phyloP scores from a whole-genome alignment of 441 rosid species.

The Corymbia calophylla region DNA sequence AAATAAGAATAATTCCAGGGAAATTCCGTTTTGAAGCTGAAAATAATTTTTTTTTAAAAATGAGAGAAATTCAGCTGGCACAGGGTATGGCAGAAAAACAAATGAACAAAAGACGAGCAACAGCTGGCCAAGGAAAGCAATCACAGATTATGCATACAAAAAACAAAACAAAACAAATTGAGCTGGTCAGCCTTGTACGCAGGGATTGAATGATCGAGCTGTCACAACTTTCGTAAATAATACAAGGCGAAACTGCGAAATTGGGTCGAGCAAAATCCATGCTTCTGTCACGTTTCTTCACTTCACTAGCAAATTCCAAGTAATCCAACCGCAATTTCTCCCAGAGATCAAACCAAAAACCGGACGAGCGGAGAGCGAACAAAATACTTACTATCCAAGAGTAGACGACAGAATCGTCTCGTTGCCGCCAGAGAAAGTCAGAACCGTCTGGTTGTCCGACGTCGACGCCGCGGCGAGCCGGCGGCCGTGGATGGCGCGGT shows the following conservation, averaged over 20 bases:
- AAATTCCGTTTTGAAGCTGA: background rate
- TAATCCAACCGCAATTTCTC: background rate
- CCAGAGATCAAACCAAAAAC: background rate
- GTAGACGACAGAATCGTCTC: background rate
- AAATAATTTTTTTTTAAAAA: background rate
- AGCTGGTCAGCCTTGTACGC: background rate
- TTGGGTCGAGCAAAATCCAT: background rate
- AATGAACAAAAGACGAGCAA: background rate
- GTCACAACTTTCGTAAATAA: background rate
- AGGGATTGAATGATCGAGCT: background rate
- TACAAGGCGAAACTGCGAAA: background rate
- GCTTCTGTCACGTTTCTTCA: background rate
- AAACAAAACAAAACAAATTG: background rate
- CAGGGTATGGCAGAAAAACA: background rate
- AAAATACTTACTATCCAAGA: background rate
- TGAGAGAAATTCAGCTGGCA: background rate
- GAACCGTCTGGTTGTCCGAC: background rate
- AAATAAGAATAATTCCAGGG: background rate
- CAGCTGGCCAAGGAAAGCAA: background rate
- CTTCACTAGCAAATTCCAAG: background rate
- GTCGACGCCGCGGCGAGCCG: background rate
- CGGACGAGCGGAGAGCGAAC: background rate
- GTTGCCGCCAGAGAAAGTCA: constrained; percentile 4
- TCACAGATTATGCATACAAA: background rate
- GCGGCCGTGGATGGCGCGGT: background rate